Conservation (phyloP, 108 stramenopile genomes). For the Stephanodiscus minutulus region DNA sequence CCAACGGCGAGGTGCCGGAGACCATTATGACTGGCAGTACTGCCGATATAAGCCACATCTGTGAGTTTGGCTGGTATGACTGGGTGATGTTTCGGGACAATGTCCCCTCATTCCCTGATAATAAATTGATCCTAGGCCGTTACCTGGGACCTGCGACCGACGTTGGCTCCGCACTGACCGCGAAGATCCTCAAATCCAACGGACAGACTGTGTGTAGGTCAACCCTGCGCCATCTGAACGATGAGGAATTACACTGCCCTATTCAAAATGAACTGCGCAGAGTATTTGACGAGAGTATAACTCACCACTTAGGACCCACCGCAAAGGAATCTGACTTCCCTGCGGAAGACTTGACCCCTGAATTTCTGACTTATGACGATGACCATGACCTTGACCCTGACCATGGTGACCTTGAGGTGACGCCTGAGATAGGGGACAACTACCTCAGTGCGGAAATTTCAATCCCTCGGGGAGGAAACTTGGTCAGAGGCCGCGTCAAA, state of each 20-base stretch:
- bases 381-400: background rate
- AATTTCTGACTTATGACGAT: background rate
- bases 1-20: conserved; percentile 32
- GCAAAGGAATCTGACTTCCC: background rate
- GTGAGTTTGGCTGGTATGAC: conserved; percentile 46
- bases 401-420: background rate
- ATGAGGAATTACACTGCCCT: conserved; percentile 2
- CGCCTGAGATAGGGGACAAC: conserved; percentile 17
- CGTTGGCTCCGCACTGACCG: conserved; percentile 13
- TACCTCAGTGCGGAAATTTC: conserved; percentile 31
- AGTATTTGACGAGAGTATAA: background rate
- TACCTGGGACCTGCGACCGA: conserved; percentile 22
- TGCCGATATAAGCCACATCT: conserved; percentile 46
- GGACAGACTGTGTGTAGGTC: conserved; percentile 16
- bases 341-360: background rate
- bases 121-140: too few relatives aligned
- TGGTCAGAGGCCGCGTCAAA: conserved; percentile 30
- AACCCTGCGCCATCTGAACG: background rate
- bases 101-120: background rate
- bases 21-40: conserved; percentile 38
- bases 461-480: conserved; percentile 24
- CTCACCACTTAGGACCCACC: background rate
- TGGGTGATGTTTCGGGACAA: conserved; percentile 30
- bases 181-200: conserved; percentile 23
- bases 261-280: background rate